These are phyloP conservation scores for Salix purpurea DNA, from an alignment of 345 rosid genomes.

Conservation along the genomic window DNA sequence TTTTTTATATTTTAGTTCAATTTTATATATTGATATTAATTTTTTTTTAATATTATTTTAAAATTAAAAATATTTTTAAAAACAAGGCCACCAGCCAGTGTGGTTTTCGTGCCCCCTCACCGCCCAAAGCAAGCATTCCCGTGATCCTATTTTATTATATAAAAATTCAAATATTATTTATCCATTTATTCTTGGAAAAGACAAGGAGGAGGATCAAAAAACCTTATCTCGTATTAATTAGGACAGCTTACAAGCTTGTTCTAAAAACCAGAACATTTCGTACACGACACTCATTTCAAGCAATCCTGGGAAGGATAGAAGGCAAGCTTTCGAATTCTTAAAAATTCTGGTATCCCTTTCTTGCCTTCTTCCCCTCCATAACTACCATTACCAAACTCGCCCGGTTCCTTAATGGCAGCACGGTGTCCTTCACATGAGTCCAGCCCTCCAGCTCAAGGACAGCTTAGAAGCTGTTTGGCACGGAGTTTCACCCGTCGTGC, in stretches of 20 bases:
- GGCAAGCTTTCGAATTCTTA: neutral
- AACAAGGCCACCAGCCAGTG: neutral
- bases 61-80: neutral
- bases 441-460: neutral
- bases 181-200: neutral
- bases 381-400: neutral
- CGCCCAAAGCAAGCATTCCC: neutral
- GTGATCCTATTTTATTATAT: neutral
- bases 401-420: neutral
- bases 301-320: neutral
- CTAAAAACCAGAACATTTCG: slow-evolving; percentile 14
- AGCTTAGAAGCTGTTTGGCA: too few relatives aligned
- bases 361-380: neutral
- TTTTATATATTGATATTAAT: too few relatives aligned
- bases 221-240: slow-evolving; percentile 1
- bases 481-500: too few relatives aligned
- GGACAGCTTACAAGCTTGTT: slow-evolving; percentile 2
- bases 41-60: too few relatives aligned
- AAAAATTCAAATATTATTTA: too few relatives aligned
- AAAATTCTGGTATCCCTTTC: neutral
- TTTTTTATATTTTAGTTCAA: too few relatives aligned
- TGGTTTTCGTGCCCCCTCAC: neutral
- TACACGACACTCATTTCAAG: slow-evolving; percentile 23
- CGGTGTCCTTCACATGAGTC: neutral
- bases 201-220: slow-evolving; percentile 8